Evolutionary conservation across 2,329 filamentous ascomycete species (phyloP).

Genomic region (Fusarium sp.): DNA sequence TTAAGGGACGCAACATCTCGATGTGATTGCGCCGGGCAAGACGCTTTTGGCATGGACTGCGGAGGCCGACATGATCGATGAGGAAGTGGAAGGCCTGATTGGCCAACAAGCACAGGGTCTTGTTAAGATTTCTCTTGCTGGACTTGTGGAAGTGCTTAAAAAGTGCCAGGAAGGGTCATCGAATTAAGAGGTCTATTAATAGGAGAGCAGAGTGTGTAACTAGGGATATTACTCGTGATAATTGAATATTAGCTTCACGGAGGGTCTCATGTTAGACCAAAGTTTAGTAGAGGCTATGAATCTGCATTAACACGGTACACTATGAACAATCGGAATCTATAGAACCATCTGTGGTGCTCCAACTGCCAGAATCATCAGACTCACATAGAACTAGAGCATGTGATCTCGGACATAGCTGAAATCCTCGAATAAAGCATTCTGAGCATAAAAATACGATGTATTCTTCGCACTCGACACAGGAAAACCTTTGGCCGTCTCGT

Average conservation of each 20-base stretch:
- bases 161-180: rapidly evolving
- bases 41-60: neutral
- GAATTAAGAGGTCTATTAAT: rapidly evolving
- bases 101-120: neutral
- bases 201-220: neutral
- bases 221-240: rapidly evolving
- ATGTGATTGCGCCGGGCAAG: neutral
- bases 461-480: rapidly evolving
- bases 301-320: rapidly evolving
- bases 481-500: rapidly evolving
- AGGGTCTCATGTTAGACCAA: neutral
- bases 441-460: rapidly evolving
- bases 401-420: rapidly evolving
- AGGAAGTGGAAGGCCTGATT: neutral
- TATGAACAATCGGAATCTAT: neutral
- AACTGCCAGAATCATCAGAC: rapidly evolving
- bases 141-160: neutral
- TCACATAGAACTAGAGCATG: rapidly evolving
- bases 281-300: too few relatives aligned
- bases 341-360: rapidly evolving
- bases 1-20: neutral
- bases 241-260: rapidly evolving
- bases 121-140: neutral
- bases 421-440: neutral
- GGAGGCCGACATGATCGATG: neutral